These are phyloP conservation scores for Leccinum sublutescens DNA, from an alignment of 768 basidiomycete species.

Conservation along the genomic window DNA sequence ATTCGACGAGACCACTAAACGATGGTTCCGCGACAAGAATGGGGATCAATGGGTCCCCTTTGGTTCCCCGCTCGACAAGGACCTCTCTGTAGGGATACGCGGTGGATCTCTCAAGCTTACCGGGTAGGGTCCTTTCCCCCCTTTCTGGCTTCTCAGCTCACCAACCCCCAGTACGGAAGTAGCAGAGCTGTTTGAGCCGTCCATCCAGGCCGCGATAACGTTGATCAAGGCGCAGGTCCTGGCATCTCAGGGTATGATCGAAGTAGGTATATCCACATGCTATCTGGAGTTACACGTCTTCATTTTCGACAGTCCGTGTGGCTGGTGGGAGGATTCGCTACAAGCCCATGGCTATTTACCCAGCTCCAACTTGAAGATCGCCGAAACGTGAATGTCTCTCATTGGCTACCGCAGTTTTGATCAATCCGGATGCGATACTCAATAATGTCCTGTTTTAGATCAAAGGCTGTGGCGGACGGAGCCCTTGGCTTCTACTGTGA, in stretches of 20 bases:
- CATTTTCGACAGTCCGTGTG: conserved; percentile 61
- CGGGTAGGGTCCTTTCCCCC: conserved; percentile 46
- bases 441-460: no score
- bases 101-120: conserved; percentile 69
- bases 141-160: conserved; percentile 3
- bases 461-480: no score
- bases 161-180: conserved; percentile 42
- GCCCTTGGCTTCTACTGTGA: no score
- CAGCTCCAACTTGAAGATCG: conserved; percentile 69
- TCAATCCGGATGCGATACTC: not conserved
- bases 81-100: conserved; percentile 64
- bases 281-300: conserved; percentile 5
- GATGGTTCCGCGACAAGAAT: no score
- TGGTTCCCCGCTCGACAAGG: conserved; percentile 62
- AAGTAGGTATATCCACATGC: conserved; percentile 36
- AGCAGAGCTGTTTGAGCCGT: conserved; percentile 75
- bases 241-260: conserved; percentile 64
- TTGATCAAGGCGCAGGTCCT: conserved; percentile 73
- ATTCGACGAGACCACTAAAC: conserved; percentile 71
- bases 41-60: no score
- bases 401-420: conserved; percentile 7
- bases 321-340: conserved; percentile 81
- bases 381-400: conserved; percentile 56
- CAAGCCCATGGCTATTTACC: conserved; percentile 75
- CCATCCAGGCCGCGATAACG: conserved; percentile 65